Percentiles rank a stretch among this genome's conserved stretches.
phyloP scores from a whole-genome alignment of 768 basidiomycete genomes.

The Mycena crocata region DNA sequence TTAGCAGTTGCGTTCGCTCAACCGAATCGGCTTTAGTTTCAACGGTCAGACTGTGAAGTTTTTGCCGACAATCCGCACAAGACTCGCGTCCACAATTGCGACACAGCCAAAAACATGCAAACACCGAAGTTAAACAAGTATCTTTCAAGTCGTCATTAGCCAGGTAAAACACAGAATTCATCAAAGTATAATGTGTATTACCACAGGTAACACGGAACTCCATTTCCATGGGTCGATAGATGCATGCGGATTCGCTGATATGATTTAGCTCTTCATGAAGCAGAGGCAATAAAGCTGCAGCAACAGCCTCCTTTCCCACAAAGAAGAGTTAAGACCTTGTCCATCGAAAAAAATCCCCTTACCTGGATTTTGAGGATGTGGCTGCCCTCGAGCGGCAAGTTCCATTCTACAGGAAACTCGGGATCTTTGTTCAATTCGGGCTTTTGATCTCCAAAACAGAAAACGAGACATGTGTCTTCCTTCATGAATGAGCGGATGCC shows the following conservation, averaged over 20 bases:
- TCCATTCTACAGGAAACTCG: slow-evolving; percentile 77
- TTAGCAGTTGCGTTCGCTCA: slow-evolving; percentile 62
- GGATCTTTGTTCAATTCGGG: slow-evolving; percentile 74
- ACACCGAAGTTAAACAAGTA: slow-evolving; percentile 93
- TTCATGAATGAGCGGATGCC: slow-evolving; percentile 80
- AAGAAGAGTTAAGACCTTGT: slow-evolving; percentile 23
- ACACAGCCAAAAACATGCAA: slow-evolving; percentile 91
- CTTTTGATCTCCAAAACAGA: slow-evolving; percentile 37
- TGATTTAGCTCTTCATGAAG: slow-evolving; percentile 74
- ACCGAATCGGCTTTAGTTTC: slow-evolving; percentile 58
- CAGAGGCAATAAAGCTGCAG: slow-evolving; percentile 72
- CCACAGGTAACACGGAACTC: slow-evolving; percentile 89
- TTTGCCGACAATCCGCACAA: slow-evolving; percentile 84
- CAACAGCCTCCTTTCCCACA: slow-evolving; percentile 67
- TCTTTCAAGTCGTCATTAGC: slow-evolving; percentile 58
- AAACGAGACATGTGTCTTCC: slow-evolving; percentile 74
- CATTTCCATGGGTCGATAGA: slow-evolving; percentile 80
- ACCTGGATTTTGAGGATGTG: slow-evolving; percentile 77
- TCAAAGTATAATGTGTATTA: slow-evolving; percentile 50
- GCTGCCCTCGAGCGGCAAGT: slow-evolving; percentile 59
- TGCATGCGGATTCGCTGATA: slow-evolving; percentile 63
- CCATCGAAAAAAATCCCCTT: slow-evolving; percentile 11
- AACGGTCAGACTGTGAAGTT: slow-evolving; percentile 71
- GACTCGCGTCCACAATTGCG: slow-evolving; percentile 88
- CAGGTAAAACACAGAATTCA: neutral